phyloP scores from a whole-genome alignment of 495 filamentous ascomycete genomes.

The Rhypophila decipiens region DNA sequence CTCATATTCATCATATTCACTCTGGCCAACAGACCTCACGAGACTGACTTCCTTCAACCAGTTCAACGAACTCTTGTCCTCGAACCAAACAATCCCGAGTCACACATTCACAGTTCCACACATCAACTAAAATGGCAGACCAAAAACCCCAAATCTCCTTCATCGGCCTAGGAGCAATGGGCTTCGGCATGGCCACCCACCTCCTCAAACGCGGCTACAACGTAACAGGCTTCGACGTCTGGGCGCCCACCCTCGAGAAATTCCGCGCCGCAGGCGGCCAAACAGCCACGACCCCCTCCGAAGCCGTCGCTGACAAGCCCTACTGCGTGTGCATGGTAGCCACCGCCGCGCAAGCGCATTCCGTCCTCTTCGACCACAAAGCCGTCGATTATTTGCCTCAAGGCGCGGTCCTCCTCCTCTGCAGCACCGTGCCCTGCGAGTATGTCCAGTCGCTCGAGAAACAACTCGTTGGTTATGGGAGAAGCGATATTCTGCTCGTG shows the following conservation, averaged over 20 bases:
- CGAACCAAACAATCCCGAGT: no score
- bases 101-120: no score
- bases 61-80: no score
- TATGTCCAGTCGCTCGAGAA: conserved; percentile 55
- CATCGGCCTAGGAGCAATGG: conserved; percentile 84
- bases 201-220: conserved; percentile 61
- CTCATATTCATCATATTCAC: no score
- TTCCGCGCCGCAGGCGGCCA: conserved; percentile 62
- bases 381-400: conserved; percentile 50
- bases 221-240: conserved; percentile 74
- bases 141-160: conserved; percentile 58
- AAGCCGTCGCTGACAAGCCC: conserved; percentile 53
- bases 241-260: conserved; percentile 60
- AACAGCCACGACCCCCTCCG: conserved; percentile 54
- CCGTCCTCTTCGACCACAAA: conserved; percentile 58
- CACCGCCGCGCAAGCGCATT: conserved; percentile 60
- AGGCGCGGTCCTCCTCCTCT: conserved; percentile 60
- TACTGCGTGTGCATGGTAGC: conserved; percentile 78
- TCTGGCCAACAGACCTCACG: no score
- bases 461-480: conserved; percentile 45
- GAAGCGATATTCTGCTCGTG: conserved; percentile 61
- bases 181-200: conserved; percentile 78
- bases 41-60: no score
- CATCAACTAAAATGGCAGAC: conserved; percentile 24
- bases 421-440: conserved; percentile 66